Evolutionary conservation across 1,284 basidiomycete genomes (phyloP), one percentile per base, ranked within the genome.

Genomic region (Malassezia psittaci): DNA sequence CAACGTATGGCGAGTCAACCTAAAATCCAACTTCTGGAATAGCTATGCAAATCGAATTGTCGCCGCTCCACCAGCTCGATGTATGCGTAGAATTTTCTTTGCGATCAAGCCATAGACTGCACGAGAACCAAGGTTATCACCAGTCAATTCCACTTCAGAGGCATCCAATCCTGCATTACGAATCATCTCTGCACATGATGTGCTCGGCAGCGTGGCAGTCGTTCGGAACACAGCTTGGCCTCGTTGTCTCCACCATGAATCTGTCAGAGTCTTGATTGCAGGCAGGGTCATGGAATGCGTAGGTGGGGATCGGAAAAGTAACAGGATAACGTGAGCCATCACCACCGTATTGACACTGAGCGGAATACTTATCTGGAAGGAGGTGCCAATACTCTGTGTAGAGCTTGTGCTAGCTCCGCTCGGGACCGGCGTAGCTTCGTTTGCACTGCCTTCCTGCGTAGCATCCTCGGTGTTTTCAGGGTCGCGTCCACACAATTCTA

Each of bases 71-170:
- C 50, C 55, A 16, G 51, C 50, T 15, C 55, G 55, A 10, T 52
- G 55, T 12, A 63, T 59, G 8, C 58, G 48, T 38, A 73, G 60
- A 18, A 71, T 52, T 50, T 67, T 61, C 51, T 71, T 70, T 7
- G 70, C 68, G 10, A 71, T 65, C 54, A 73, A 63, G 15, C 60
- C 65, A 44, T 73, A 73, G 11, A 70, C 64, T 1, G 68, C 64
- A 24, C 69, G 66, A n/a, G 64, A 63, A 4, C 67, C 67, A 39
- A 73, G 53, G 24, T 58, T 33, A 11, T 57, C 56, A 24, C 63
- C 62, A 2, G 24, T 35, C 48, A 40, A 63, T 47, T 65, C 61
- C 16, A 60, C 59, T 15, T 67, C 67, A 37, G 45, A 18, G 7
- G 39, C 24, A 38, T 64, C 65, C n/a, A 65, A 51, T 2, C 61